Evolutionary conservation across 495 filamentous ascomycete genomes (phyloP), one percentile per base, ranked within the genome.

Genomic region (Massariosphaeria phaeospora): DNA sequence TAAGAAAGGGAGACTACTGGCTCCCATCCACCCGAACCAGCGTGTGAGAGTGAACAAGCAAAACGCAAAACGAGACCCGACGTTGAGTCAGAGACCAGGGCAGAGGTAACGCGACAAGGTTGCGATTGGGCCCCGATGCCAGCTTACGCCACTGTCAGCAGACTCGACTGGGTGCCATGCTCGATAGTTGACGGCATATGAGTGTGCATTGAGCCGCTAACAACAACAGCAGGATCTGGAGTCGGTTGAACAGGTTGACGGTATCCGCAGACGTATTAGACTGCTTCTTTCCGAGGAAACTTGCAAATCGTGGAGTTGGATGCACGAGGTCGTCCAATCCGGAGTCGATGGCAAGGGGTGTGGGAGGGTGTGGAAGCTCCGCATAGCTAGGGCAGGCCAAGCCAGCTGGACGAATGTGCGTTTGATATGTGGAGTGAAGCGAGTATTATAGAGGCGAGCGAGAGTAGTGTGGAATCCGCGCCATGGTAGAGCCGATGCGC

Each of bases 21-120:
- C n/a, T 43, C 52, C 59, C 55, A 41, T 63, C 48, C 59, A 63
- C 55, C 59, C 59, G 59, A 48, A 31, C 59, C 59, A 46, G 59
- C 59, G 59, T 52, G 59, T 57, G 59, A 54, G 25, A 52, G 55
- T 38, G 48, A 34, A 48, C 34, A 5, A 59, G 50, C 20, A 23
- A 48, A 53, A 59, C 31, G 17, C 42, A 30, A 42, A n/a, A n/a
- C n/a, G n/a, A n/a, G n/a, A n/a, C n/a, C 41, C 48, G 27, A 47
- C 7, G 56, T 33, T 59, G 48, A 59, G 56, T 54, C 56, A 59
- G 55, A 44, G 33, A 12, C 20, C 12, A 11, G 30, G 47, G 36
- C 45, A 38, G 54, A 12, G 52, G 55, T 24, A 31, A 31, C 23
- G 34, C 34, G 7, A 39, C 21, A 35, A 7, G 31, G 35, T 12